These are phyloP conservation scores for Secale cereale DNA, from an alignment of 176 grass and related monocot genomes.

Conservation along the genomic window DNA sequence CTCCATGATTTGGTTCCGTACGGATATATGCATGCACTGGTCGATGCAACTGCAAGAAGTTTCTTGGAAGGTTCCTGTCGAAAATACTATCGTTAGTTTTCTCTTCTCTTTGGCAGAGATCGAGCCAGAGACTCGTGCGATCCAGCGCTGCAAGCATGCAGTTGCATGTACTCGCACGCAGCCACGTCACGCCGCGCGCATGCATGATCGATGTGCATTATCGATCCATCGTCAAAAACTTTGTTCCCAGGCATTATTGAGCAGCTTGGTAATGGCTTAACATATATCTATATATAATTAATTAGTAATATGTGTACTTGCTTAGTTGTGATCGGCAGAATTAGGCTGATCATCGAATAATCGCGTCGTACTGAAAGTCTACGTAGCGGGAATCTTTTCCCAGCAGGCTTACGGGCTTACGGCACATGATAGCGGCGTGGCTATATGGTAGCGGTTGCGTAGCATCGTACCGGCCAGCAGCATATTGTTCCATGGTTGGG, in stretches of 20 bases:
- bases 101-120: not conserved
- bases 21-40: not conserved
- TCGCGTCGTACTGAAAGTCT: not conserved
- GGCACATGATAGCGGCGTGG: not conserved
- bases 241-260: not conserved
- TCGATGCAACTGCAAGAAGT: constrained; percentile 1
- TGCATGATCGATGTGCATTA: not conserved
- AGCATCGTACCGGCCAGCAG: constrained; percentile 7
- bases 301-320: not conserved
- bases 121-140: not conserved
- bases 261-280: not conserved
- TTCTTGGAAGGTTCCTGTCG: constrained; percentile 32
- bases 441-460: not conserved
- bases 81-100: not conserved
- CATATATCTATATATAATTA: not conserved
- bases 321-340: not conserved
- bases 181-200: constrained; percentile 1
- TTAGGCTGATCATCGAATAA: not conserved
- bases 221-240: too few relatives aligned
- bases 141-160: not conserved
- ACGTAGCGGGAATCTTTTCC: not conserved
- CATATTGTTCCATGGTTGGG: not conserved
- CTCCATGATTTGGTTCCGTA: not conserved
- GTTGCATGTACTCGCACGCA: not conserved
- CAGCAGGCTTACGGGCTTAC: not conserved